Percentiles rank a stretch among this genome's conserved stretches.
Conservation (phyloP, 257 asterid genomes). For the Penstemon newberryi region DNA sequence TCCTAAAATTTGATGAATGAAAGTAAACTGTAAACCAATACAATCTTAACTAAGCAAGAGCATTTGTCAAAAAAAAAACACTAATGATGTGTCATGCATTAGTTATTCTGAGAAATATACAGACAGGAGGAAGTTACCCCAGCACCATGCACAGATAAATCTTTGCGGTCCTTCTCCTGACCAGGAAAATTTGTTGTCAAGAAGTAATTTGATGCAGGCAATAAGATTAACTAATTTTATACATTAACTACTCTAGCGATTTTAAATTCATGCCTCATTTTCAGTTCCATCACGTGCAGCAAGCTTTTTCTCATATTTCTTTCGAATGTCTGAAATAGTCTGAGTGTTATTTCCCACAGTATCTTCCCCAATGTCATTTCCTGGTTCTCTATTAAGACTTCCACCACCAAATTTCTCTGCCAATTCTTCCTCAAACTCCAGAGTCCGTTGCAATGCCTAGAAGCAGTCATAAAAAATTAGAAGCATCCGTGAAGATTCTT, state of each 20-base stretch:
- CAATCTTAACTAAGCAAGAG: constrained; percentile 13
- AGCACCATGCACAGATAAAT: constrained; percentile 86
- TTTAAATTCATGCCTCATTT: constrained; percentile 55
- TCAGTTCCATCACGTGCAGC: constrained; percentile 78
- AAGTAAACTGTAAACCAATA: constrained; percentile 19
- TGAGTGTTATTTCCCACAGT: constrained; percentile 53
- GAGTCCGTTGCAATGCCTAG: constrained; percentile 91
- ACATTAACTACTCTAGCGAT: constrained; percentile 27
- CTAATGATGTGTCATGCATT: constrained; percentile 3
- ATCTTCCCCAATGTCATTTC: constrained; percentile 68
- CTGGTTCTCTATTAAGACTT: constrained; percentile 60
- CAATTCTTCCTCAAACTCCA: constrained; percentile 97
- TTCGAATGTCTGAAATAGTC: constrained; percentile 81
- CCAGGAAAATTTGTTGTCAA: constrained; percentile 27
- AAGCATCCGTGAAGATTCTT: constrained; percentile 15
- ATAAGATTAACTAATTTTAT: constrained; percentile 24
- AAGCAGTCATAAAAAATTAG: constrained; percentile 28
- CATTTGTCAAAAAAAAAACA: constrained; percentile 9
- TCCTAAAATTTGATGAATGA: not conserved
- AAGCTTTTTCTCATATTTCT: constrained; percentile 93
- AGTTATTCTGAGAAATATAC: constrained; percentile 16
- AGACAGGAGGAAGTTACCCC: constrained; percentile 62
- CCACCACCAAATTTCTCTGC: constrained; percentile 98
- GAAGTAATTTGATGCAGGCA: constrained; percentile 22
- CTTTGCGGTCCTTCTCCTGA: constrained; percentile 72